Percentiles rank a stretch among this genome's conserved stretches.
Conservation (phyloP, 164 flowering plant species). For the Stephania cephalantha region DNA sequence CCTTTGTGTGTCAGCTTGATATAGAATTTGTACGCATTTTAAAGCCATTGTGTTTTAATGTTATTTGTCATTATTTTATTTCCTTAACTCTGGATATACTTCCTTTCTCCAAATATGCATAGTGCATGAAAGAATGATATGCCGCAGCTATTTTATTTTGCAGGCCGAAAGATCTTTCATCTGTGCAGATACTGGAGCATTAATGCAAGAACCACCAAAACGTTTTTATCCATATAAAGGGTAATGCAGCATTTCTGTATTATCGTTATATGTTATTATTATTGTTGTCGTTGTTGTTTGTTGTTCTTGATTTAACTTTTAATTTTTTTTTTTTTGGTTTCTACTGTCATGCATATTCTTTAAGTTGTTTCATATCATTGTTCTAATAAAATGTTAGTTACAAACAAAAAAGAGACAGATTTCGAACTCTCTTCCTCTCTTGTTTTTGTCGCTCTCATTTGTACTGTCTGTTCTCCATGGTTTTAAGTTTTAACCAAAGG, state of each 20-base stretch:
- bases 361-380: too few species aligned
- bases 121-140: not conserved
- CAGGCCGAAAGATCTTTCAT: constrained; percentile 82
- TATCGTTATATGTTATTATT: not conserved
- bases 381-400: too few species aligned
- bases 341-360: not conserved
- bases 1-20: too few species aligned
- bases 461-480: not conserved
- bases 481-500: not conserved
- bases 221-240: constrained; percentile 60
- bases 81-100: not conserved
- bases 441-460: not conserved
- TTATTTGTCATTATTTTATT: not conserved
- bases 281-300: not conserved
- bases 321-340: not conserved
- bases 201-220: constrained; percentile 53
- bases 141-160: constrained; percentile 11
- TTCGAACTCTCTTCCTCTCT: not conserved
- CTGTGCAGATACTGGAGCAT: constrained; percentile 90
- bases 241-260: constrained; percentile 21
- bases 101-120: not conserved
- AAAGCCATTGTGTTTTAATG: not conserved
- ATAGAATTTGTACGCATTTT: not conserved
- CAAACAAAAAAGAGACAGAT: too few species aligned
- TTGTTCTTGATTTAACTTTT: not conserved